phyloP scores from a whole-genome alignment of 129 eudicot genomes.

The Heracleum sosnowskyi region DNA sequence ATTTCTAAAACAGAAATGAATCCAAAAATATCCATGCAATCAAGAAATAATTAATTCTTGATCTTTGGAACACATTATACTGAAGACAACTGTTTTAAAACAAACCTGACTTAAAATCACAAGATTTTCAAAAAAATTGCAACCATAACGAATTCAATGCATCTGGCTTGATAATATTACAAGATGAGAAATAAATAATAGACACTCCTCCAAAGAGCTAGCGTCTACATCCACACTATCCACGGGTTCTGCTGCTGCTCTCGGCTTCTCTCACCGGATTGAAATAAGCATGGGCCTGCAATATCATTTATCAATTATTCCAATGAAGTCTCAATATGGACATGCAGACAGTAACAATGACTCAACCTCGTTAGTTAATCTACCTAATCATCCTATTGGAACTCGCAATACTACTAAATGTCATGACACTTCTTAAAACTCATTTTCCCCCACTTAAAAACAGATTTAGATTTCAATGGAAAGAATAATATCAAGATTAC shows the following conservation, averaged over 20 bases:
- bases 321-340: background rate
- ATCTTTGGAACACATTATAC: background rate
- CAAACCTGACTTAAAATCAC: conserved; percentile 1
- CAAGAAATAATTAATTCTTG: background rate
- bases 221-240: conserved; percentile 19
- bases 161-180: background rate
- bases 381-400: background rate
- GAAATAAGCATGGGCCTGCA: conserved; percentile 90
- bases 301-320: background rate
- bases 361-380: background rate
- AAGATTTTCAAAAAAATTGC: background rate
- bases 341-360: background rate
- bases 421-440: background rate
- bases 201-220: background rate
- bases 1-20: background rate
- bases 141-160: background rate
- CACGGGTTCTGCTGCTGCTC: conserved; percentile 80
- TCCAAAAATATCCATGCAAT: background rate
- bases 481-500: too few relatives aligned
- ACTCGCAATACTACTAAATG: background rate
- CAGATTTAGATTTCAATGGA: background rate
- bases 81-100: background rate
- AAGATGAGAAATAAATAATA: background rate
- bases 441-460: background rate
- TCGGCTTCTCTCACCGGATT: conserved; percentile 76